A percentile compares a stretch with the other conserved stretches of the same genome.
Evolutionary conservation across 495 filamentous ascomycete species (phyloP).

Genomic region (Filosporella fistucella): DNA sequence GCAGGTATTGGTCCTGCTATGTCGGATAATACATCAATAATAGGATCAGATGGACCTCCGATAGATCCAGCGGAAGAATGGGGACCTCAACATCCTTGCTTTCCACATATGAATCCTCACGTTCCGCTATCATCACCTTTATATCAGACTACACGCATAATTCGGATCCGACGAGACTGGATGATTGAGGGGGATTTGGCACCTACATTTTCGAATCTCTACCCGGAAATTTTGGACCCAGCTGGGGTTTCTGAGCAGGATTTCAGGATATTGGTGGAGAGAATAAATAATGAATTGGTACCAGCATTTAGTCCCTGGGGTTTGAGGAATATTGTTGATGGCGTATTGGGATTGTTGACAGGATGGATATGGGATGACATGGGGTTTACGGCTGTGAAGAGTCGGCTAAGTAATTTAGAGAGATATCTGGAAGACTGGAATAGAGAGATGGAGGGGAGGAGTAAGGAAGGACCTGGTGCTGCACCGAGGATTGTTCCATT

Average conservation of each 20-base stretch:
- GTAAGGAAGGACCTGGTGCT: constrained; percentile 43
- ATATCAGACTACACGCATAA: constrained; percentile 75
- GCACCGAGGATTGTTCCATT: constrained; percentile 71
- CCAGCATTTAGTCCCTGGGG: constrained; percentile 70
- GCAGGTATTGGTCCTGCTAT: constrained; percentile 42
- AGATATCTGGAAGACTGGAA: constrained; percentile 81
- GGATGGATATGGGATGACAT: constrained; percentile 94
- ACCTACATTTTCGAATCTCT: constrained; percentile 88
- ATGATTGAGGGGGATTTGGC: constrained; percentile 86
- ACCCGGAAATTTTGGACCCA: constrained; percentile 91
- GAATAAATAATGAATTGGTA: constrained; percentile 67
- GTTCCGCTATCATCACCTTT: constrained; percentile 73
- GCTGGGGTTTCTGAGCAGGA: constrained; percentile 71
- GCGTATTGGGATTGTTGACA: constrained; percentile 69
- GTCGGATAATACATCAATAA: constrained; percentile 47
- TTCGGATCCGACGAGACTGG: constrained; percentile 88
- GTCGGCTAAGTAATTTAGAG: constrained; percentile 62
- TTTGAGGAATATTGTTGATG: constrained; percentile 69
- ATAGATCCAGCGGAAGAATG: constrained; percentile 49
- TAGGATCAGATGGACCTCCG: constrained; percentile 37
- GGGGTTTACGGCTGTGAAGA: constrained; percentile 67
- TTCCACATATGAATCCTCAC: constrained; percentile 88
- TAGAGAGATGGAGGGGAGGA: constrained; percentile 49
- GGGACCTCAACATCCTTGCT: constrained; percentile 89
- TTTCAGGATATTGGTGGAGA: constrained; percentile 74